Percentiles rank a stretch among this genome's conserved stretches.
Conservation (phyloP, 192 early-diverging fungal species). For the Phlyctochytrium planicorne region DNA sequence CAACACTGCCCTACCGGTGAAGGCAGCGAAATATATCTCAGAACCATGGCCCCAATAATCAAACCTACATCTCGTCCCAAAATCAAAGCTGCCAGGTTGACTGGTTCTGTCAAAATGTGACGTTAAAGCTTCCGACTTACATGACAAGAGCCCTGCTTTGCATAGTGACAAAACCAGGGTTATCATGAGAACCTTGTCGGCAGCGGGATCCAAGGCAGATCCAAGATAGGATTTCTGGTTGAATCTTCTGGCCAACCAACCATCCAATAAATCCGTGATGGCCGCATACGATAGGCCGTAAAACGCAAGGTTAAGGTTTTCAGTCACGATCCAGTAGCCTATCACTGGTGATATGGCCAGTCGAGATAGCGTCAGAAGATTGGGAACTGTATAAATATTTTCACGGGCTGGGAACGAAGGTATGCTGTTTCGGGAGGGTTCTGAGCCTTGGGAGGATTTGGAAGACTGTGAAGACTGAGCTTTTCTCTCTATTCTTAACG, state of each 20-base stretch:
- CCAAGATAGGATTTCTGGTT: conserved; percentile 85
- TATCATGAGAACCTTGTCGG: conserved; percentile 93
- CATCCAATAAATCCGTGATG: conserved; percentile 84
- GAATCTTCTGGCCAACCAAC: conserved; percentile 83
- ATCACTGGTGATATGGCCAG: conserved; percentile 81
- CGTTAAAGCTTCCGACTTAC: conserved; percentile 28
- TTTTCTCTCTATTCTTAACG: no score
- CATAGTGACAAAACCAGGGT: conserved; percentile 77
- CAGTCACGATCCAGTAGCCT: conserved; percentile 81
- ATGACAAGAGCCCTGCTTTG: conserved; percentile 69
- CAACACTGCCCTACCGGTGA: conserved; percentile 57
- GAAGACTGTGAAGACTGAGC: no score
- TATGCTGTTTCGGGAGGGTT: no score
- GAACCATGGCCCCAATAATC: conserved; percentile 74
- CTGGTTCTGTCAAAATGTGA: conserved; percentile 29
- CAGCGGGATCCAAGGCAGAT: conserved; percentile 87
- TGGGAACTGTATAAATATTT: conserved; percentile 90
- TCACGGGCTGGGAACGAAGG: no score
- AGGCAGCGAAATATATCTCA: conserved; percentile 84
- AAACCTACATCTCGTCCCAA: conserved; percentile 83
- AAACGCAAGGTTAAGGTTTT: conserved; percentile 70
- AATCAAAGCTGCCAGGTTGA: conserved; percentile 76
- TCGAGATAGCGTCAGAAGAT: conserved; percentile 79
- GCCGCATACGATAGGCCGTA: conserved; percentile 77
- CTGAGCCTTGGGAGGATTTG: no score